Evolutionary conservation across 2,329 filamentous ascomycete genomes (phyloP).

Genomic region (Paraphaeosphaeria minitans): DNA sequence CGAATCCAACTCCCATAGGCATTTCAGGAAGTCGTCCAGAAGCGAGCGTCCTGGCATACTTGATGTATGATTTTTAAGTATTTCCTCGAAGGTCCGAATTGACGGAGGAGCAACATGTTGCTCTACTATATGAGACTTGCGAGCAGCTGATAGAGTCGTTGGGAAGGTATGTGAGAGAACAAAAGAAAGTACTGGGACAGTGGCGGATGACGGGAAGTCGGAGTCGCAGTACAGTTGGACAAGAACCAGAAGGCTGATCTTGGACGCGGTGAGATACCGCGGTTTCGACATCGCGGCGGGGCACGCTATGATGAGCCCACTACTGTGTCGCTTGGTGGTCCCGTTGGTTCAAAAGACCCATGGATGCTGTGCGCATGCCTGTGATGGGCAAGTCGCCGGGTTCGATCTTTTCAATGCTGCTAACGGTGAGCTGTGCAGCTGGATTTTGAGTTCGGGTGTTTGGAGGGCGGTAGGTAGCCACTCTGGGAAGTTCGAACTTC

Average conservation of each 20-base stretch:
- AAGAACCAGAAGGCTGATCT: conserved; percentile 80
- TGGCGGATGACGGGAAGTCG: conserved; percentile 69
- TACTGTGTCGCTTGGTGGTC: neutral
- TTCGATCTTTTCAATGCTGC: neutral
- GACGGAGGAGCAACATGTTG: conserved; percentile 43
- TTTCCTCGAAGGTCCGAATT: conserved; percentile 53
- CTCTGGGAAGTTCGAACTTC: neutral
- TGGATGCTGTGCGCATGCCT: neutral
- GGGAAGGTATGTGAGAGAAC: conserved; percentile 71
- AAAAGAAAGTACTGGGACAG: conserved; percentile 78
- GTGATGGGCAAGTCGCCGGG: neutral
- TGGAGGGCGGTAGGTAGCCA: neutral
- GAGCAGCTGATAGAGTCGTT: conserved; percentile 27
- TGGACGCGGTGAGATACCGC: conserved; percentile 86
- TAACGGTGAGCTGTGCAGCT: neutral
- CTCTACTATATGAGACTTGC: conserved; percentile 27
- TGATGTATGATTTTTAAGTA: conserved; percentile 53
- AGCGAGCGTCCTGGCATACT: conserved; percentile 75
- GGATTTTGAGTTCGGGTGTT: neutral
- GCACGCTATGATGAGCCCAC: neutral
- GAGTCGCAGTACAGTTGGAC: conserved; percentile 80
- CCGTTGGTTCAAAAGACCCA: neutral
- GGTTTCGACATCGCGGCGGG: conserved; percentile 61
- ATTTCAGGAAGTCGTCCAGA: conserved; percentile 84
- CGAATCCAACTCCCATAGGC: conserved; percentile 83